A percentile compares a stretch with the other conserved stretches of the same genome.
Evolutionary conservation across 2,329 filamentous ascomycete genomes (phyloP).

Genomic region (Neophaeococcomyces aloes): DNA sequence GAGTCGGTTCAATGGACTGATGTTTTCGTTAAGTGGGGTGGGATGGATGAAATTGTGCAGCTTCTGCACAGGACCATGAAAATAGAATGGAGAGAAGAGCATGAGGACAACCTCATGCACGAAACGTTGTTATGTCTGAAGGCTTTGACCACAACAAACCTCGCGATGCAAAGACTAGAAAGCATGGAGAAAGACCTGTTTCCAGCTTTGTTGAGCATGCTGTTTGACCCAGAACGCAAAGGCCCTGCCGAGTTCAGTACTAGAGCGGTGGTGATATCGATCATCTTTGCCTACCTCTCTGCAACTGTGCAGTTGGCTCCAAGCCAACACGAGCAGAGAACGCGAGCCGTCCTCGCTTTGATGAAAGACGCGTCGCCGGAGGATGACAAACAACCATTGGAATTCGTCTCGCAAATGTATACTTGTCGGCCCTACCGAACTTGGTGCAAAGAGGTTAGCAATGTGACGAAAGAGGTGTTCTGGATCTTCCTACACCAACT

Average conservation of each 20-base stretch:
- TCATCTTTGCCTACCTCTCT: constrained; percentile 81
- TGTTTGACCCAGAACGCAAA: constrained; percentile 97
- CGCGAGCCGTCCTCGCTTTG: constrained; percentile 64
- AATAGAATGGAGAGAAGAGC: constrained; percentile 95
- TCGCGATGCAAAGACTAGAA: constrained; percentile 71
- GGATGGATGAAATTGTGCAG: constrained; percentile 83
- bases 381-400: constrained; percentile 64
- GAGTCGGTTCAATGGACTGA: constrained; percentile 96
- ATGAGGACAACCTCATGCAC: constrained; percentile 85
- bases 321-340: constrained; percentile 55
- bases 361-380: constrained; percentile 68
- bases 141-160: constrained; percentile 81
- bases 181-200: constrained; percentile 73
- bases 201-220: constrained; percentile 72
- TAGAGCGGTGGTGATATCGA: constrained; percentile 74
- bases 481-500: constrained; percentile 97
- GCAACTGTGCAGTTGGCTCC: constrained; percentile 40
- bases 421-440: constrained; percentile 78
- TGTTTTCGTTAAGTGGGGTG: constrained; percentile 75
- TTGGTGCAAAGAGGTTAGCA: constrained; percentile 86
- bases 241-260: constrained; percentile 95
- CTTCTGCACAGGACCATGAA: constrained; percentile 85
- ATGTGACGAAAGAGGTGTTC: constrained; percentile 95
- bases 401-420: constrained; percentile 84
- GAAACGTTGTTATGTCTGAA: constrained; percentile 90